Evolutionary conservation across 2,329 filamentous ascomycete species (phyloP).

Genomic region (Emericellopsis atlantica): DNA sequence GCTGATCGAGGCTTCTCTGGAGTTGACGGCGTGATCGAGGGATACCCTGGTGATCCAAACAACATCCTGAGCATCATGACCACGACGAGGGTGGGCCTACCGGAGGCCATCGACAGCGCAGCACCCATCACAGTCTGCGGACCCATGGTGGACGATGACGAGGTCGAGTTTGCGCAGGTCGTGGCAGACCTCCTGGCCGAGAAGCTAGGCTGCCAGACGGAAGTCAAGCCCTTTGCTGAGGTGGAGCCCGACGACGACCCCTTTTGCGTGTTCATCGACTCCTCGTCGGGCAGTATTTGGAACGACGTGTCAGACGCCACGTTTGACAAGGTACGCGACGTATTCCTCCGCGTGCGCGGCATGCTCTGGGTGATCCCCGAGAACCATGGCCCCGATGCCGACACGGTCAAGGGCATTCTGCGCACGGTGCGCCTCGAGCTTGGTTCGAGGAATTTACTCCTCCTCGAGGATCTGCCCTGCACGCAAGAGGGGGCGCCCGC

Average conservation of each 20-base stretch:
- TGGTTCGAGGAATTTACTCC: constrained; percentile 1
- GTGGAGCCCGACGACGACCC: neutral
- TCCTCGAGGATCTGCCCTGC: constrained; percentile 2
- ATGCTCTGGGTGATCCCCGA: constrained; percentile 6
- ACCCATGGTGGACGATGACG: neutral
- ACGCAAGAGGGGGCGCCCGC: constrained; percentile 1
- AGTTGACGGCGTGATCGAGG: neutral
- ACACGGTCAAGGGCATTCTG: constrained; percentile 5
- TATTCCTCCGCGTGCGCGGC: constrained; percentile 3
- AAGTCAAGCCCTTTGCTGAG: neutral
- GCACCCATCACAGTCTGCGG: neutral
- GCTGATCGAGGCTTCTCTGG: constrained; percentile 1
- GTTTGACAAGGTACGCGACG: constrained; percentile 3
- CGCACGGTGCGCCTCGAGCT: constrained; percentile 4
- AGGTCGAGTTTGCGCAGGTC: neutral
- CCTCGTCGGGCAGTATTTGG: neutral
- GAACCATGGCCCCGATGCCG: constrained; percentile 2
- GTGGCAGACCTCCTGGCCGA: neutral
- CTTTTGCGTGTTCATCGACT: constrained; percentile 1
- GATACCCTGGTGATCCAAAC: neutral
- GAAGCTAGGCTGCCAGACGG: neutral
- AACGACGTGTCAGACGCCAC: neutral
- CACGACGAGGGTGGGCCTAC: neutral
- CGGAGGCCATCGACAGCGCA: neutral
- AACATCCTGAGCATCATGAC: neutral